Evolutionary conservation across 2,329 filamentous ascomycete species (phyloP).

Genomic region (Epichloe festucae): DNA sequence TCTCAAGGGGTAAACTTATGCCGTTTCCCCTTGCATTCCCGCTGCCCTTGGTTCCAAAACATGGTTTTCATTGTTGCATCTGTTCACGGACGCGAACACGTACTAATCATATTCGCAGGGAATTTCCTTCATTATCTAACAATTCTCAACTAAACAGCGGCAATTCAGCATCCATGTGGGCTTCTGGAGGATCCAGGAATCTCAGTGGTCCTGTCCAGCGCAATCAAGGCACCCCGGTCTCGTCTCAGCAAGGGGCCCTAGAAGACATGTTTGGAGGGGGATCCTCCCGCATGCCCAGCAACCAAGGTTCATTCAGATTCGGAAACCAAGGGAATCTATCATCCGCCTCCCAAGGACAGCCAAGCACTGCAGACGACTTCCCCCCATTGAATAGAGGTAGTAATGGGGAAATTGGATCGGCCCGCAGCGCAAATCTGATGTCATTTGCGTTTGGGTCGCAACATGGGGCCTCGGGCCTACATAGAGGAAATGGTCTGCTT

Average conservation of each 20-base stretch:
- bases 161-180: slow-evolving; percentile 41
- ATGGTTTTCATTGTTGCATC: background rate
- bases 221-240: slow-evolving; percentile 36
- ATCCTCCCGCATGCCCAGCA: slow-evolving; percentile 24
- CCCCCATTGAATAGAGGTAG: slow-evolving; percentile 43
- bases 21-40: background rate
- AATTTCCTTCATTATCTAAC: slow-evolving; percentile 54
- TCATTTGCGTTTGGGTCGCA: slow-evolving; percentile 39
- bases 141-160: slow-evolving; percentile 40
- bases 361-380: slow-evolving; percentile 44
- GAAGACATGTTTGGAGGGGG: slow-evolving; percentile 32
- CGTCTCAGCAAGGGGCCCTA: slow-evolving; percentile 37
- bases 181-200: slow-evolving; percentile 34
- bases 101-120: slow-evolving; percentile 26
- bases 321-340: slow-evolving; percentile 31
- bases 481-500: slow-evolving; percentile 46
- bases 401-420: slow-evolving; percentile 45
- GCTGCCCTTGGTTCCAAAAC: background rate
- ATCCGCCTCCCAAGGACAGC: slow-evolving; percentile 33
- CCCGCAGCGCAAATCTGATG: slow-evolving; percentile 38
- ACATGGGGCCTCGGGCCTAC: slow-evolving; percentile 23
- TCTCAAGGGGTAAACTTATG: slow-evolving; percentile 17
- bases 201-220: slow-evolving; percentile 36
- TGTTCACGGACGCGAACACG: background rate
- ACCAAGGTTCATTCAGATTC: slow-evolving; percentile 41